Evolutionary conservation across 208 protist genomes (phyloP).

Genomic region (Sergeia podlipaevii): DNA sequence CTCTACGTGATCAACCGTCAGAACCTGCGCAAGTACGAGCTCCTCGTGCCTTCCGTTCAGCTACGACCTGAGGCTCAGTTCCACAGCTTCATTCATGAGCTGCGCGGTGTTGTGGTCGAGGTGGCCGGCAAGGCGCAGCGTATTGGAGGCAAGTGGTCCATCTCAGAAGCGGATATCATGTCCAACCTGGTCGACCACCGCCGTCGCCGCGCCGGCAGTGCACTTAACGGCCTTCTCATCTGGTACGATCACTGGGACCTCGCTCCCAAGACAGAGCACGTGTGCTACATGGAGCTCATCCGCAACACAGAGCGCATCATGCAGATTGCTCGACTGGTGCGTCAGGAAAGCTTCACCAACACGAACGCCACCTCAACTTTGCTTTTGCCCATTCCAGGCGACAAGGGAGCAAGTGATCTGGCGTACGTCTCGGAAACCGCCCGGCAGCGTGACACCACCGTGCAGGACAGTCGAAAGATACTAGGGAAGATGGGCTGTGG

Average conservation of each 20-base stretch:
- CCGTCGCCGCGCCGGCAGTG: constrained; percentile 48
- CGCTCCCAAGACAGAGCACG: constrained; percentile 64
- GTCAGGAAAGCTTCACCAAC: constrained; percentile 56
- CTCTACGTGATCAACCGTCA: constrained; percentile 72
- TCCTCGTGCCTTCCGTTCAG: constrained; percentile 59
- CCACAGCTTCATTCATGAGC: constrained; percentile 61
- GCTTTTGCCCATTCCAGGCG: constrained; percentile 39
- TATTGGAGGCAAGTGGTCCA: constrained; percentile 54
- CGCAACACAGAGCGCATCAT: constrained; percentile 69
- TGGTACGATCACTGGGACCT: constrained; percentile 86
- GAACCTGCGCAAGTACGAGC: constrained; percentile 49
- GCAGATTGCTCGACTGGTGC: constrained; percentile 61
- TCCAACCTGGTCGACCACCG: constrained; percentile 56
- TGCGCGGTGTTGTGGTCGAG: constrained; percentile 58
- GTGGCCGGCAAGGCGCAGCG: constrained; percentile 46
- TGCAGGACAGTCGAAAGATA: constrained; percentile 43
- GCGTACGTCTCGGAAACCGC: constrained; percentile 13
- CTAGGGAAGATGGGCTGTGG: constrained; percentile 31
- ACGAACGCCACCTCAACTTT: constrained; percentile 64
- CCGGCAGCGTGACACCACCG: constrained; percentile 25
- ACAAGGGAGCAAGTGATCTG: constrained; percentile 25
- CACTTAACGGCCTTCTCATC: constrained; percentile 64
- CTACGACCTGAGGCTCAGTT: constrained; percentile 62
- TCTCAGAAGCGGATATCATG: constrained; percentile 55
- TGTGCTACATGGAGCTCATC: constrained; percentile 79